phyloP scores from a whole-genome alignment of 2,329 filamentous ascomycete species.

The Didymellaceae sp. region DNA sequence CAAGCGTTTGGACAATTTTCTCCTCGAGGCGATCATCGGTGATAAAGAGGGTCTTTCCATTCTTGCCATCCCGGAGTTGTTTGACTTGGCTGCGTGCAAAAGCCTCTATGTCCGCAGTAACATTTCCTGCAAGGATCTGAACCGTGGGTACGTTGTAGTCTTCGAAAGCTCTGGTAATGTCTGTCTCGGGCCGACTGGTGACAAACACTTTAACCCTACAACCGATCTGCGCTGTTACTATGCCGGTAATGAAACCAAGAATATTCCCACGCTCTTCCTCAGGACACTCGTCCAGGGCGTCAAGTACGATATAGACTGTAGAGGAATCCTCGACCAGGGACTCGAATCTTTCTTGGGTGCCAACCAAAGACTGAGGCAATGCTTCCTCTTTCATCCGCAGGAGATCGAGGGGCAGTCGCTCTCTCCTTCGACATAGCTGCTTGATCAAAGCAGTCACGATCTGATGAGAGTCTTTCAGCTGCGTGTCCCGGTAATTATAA shows the following conservation, averaged over 20 bases:
- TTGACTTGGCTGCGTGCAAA: constrained; percentile 22
- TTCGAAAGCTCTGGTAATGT: constrained; percentile 26
- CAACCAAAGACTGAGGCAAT: constrained; percentile 13
- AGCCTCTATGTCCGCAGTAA: constrained; percentile 23
- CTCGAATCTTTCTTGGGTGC: constrained; percentile 16
- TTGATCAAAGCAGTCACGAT: constrained; percentile 20
- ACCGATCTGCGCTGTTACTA: constrained; percentile 8
- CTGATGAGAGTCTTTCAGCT: constrained; percentile 7
- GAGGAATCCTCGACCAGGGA: constrained; percentile 9
- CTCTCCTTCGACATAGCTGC: constrained; percentile 19
- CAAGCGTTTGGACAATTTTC: constrained; percentile 20
- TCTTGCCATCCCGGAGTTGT: constrained; percentile 12
- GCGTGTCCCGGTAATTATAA: constrained; percentile 26
- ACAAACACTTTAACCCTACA: constrained; percentile 26
- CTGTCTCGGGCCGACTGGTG: constrained; percentile 28
- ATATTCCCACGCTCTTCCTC: constrained; percentile 15
- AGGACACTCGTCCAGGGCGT: constrained; percentile 27
- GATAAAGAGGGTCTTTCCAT: constrained; percentile 26
- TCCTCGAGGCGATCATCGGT: constrained; percentile 19
- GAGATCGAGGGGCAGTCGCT: constrained; percentile 6
- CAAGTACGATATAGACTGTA: constrained; percentile 19
- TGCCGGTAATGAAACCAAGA: constrained; percentile 13
- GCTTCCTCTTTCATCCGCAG: constrained; percentile 19
- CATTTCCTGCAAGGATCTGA: constrained; percentile 23
- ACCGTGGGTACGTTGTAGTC: constrained; percentile 24